These are phyloP conservation scores for Trypanosoma congolense DNA, from an alignment of 208 protist species.

Conservation along the genomic window DNA sequence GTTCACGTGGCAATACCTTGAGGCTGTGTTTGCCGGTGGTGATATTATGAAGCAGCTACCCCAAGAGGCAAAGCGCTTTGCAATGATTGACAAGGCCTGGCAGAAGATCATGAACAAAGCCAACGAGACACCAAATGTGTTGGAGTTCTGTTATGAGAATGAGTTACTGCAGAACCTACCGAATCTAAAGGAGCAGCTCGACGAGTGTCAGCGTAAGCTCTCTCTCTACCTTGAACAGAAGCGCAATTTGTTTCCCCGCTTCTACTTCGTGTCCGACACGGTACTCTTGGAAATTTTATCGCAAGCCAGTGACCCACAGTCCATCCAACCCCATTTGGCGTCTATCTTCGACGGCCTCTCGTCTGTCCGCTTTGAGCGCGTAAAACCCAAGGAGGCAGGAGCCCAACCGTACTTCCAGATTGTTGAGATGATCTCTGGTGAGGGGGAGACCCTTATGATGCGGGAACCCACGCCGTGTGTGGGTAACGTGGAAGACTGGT, in stretches of 20 bases:
- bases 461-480: constrained; percentile 85
- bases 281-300: constrained; percentile 97
- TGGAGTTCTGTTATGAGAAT: constrained; percentile 96
- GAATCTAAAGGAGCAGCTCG: constrained; percentile 94
- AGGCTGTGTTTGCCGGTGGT: constrained; percentile 95
- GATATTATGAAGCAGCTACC: constrained; percentile 97
- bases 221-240: constrained; percentile 97
- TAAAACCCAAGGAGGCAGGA: constrained; percentile 89
- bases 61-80: constrained; percentile 95
- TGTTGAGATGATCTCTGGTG: constrained; percentile 85
- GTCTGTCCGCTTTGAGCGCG: constrained; percentile 86
- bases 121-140: constrained; percentile 91
- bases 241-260: constrained; percentile 95
- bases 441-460: constrained; percentile 88
- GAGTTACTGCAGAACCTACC: constrained; percentile 93
- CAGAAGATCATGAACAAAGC: constrained; percentile 97
- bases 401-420: constrained; percentile 89
- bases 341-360: constrained; percentile 93
- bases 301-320: constrained; percentile 91
- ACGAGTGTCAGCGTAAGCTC: constrained; percentile 97
- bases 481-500: constrained; percentile 94
- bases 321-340: constrained; percentile 92
- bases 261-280: constrained; percentile 98
- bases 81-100: constrained; percentile 95
- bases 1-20: constrained; percentile 95